Evolutionary conservation across 1,284 basidiomycete species (phyloP), one percentile per base, ranked within the genome.

Genomic region (Microbotryum saponariae): DNA sequence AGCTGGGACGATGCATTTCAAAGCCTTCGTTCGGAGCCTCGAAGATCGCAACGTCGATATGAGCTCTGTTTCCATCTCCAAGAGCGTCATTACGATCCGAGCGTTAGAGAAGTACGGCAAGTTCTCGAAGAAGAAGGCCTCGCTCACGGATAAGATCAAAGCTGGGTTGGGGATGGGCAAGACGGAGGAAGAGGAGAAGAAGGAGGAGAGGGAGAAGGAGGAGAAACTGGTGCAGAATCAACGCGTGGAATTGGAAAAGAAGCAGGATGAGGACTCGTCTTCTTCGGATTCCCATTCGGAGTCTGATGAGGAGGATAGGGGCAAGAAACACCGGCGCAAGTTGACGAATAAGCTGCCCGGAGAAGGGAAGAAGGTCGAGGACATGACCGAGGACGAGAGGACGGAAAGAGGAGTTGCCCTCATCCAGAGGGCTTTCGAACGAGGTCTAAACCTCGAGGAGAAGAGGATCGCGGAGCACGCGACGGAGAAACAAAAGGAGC

Each of bases 31-130:
- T 25, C 76, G 79, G 2, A 78, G 79, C 5, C 74, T 89, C 44
- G 76, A 80, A 33, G 78, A 82, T 37, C 79, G 79, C 42, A 83
- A 83, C 0, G 81, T 84, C 0, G 84, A 87, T 71, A 80, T 87
- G 76, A 77, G 76, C 83, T 74, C 83, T 16, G 59, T 60, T 8
- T 61, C 59, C 6, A 60, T 61, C 49, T 58, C 48, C 12, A 58
- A 60, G 33, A 60, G 63, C 27, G 62, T 56, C 54, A 58, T 71
- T 25, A 69, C 70, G 37, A 72, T 73, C 52, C 57, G 65, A 33
- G 74, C 73, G 6, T 68, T 77, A 44, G 73, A 75, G 52, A 75
- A 76, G 64, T 76, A 76, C 61, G 71, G 72, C 54, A 56, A 59
- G 20, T 56, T 73, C 27, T 72, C 70, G 23, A 75, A 76, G 63